Percentiles rank a stretch among this genome's conserved stretches.
phyloP scores from a whole-genome alignment of 169 alveolate species.

The Theileria luwenshuni region DNA sequence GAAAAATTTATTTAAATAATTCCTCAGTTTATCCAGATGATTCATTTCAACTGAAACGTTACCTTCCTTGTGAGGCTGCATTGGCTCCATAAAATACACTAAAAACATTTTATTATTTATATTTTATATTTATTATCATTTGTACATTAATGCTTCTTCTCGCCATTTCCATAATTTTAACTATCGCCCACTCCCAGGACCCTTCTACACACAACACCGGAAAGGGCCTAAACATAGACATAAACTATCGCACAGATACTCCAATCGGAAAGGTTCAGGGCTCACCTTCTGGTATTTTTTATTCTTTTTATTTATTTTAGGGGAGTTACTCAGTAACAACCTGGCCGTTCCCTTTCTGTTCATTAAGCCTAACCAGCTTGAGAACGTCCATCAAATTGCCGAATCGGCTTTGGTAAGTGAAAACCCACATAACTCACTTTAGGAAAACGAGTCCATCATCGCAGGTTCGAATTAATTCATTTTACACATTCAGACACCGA shows the following conservation, averaged over 20 bases:
- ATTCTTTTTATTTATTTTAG: background rate
- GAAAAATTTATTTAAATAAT: slow-evolving; percentile 10
- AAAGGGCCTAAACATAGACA: slow-evolving; percentile 60
- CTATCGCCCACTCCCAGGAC: too few relatives aligned
- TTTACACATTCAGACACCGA: background rate
- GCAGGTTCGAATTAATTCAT: slow-evolving; percentile 29
- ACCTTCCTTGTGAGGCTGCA: too few relatives aligned
- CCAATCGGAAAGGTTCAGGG: slow-evolving; percentile 22
- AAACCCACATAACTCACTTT: background rate
- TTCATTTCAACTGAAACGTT: too few relatives aligned
- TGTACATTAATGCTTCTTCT: slow-evolving; percentile 1
- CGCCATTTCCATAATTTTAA: background rate
- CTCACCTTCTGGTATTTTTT: slow-evolving; percentile 27
- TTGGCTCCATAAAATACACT: too few relatives aligned
- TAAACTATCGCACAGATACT: slow-evolving; percentile 19
- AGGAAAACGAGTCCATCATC: slow-evolving; percentile 61
- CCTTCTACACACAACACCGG: too few relatives aligned
- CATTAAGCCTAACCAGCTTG: slow-evolving; percentile 54
- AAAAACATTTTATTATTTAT: too few relatives aligned
- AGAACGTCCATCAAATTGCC: slow-evolving; percentile 61
- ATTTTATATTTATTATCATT: background rate
- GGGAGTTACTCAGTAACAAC: slow-evolving; percentile 31
- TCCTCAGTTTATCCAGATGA: slow-evolving; percentile 5
- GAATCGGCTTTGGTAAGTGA: slow-evolving; percentile 63
- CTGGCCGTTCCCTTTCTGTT: slow-evolving; percentile 60